Evolutionary conservation across 805 yeast species (phyloP), one percentile per base, ranked within the genome.

Genomic region (Saccharomyces mikatae): DNA sequence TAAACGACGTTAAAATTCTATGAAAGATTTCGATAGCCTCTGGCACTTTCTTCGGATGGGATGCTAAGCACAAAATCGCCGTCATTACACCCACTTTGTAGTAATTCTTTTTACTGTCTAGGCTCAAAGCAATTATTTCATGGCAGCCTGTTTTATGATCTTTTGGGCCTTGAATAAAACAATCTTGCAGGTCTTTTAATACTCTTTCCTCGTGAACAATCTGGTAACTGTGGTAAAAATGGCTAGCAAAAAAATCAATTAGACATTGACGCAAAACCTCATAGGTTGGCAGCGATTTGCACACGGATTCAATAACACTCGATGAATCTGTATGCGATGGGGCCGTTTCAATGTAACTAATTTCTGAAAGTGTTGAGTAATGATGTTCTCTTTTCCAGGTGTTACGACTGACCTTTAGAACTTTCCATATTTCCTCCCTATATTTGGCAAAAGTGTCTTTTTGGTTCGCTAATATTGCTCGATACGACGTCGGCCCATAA

Each of bases 21-120:
- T 56, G 54, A 46, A 58, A 58, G 21, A 46, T n/a, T 17, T 54
- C 57, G 6, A 55, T 11, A 4, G 56, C 52, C 14, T 49, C 52
- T 21, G 60, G 51, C 3, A 56, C 46, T 17, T 52, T 41, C n/a
- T 36, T 48, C 21, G 46, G 53, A 41, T 47, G 49, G 13, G 44
- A 50, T 8, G 50, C 47, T 5, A 58, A 11, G 24, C 51, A 49
- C 51, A 58, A 8, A 22, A 58, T 58, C 36, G 51, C 54, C 3
- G 60, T 56, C 41, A 58, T 53, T 21, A 58, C 48, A 6, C 58
- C 61, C 30, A 58, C 52, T 17, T 49, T 50, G 47, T 52, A 58
- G 48, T 53, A 58, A 24, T 58, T 58, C 29, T 58, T 53, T 51
- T 56, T 58, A 48, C 30, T 46, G 21, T 51, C 51, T 1, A 58